A percentile compares a stretch with the other conserved stretches of the same genome.
Conservation (phyloP, 164 flowering plant species). For the Cinnamomum chago region DNA sequence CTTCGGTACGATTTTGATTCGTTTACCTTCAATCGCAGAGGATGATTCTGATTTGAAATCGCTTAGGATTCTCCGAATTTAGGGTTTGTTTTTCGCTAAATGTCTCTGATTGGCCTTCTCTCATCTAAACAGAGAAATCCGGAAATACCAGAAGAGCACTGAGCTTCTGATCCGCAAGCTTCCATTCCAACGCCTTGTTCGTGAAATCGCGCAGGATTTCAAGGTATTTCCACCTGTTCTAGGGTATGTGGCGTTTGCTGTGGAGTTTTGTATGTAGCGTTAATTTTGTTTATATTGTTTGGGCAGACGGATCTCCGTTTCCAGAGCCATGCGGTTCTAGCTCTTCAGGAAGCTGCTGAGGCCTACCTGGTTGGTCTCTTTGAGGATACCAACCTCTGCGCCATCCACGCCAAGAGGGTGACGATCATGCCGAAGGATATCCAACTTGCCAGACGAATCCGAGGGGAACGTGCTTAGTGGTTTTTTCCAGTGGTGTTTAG, state of each 20-base stretch:
- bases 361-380: constrained; percentile 16
- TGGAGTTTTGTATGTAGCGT: background rate
- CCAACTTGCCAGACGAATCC: constrained; percentile 15
- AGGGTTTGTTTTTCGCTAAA: background rate
- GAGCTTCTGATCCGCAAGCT: constrained; percentile 14
- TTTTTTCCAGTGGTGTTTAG: background rate
- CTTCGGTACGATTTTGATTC: constrained; percentile 43
- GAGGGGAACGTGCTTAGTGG: constrained; percentile 11
- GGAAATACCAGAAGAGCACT: constrained; percentile 11
- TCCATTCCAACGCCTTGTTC: constrained; percentile 15
- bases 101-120: background rate
- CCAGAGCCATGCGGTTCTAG: constrained; percentile 27
- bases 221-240: background rate
- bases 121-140: constrained; percentile 6
- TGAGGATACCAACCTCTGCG: constrained; percentile 15
- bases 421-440: constrained; percentile 18
- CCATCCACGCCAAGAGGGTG: constrained; percentile 17
- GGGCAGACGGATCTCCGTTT: constrained; percentile 21
- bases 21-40: background rate
- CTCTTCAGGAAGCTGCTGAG: constrained; percentile 15
- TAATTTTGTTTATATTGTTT: background rate
- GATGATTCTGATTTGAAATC: background rate
- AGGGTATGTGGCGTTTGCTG: background rate
- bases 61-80: background rate
- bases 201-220: constrained; percentile 14